Evolutionary conservation across 768 basidiomycete species (phyloP).

Genomic region (Lentinus tigrinus): DNA sequence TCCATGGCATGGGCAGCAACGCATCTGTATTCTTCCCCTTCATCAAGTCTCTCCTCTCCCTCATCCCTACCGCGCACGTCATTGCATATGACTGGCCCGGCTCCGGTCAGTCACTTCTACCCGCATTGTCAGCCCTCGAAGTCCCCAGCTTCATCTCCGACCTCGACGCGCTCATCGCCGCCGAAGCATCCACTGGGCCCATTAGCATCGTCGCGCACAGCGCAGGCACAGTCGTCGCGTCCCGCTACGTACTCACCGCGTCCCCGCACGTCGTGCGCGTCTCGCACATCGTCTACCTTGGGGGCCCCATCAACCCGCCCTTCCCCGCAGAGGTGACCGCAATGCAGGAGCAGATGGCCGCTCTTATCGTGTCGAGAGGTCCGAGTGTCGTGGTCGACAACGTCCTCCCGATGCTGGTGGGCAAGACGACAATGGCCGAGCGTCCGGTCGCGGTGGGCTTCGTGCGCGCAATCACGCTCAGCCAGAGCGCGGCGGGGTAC

Average conservation of each 20-base stretch:
- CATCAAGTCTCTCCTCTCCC: constrained; percentile 2
- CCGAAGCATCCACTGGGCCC: neutral
- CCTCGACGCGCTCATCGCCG: neutral
- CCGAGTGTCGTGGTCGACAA: neutral
- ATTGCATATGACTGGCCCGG: neutral
- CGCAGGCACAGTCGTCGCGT: neutral
- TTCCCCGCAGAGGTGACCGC: neutral
- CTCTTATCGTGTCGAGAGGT: neutral
- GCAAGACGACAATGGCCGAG: neutral
- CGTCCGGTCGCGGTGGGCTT: constrained; percentile 1
- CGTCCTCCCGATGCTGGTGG: neutral
- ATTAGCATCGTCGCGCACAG: constrained; percentile 3
- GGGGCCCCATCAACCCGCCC: neutral
- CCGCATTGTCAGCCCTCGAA: neutral
- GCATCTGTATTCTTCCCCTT: neutral
- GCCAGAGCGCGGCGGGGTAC: neutral
- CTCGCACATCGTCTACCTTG: neutral
- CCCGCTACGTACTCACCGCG: neutral
- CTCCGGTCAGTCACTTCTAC: neutral
- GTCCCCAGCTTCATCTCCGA: constrained; percentile 1
- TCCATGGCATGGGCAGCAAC: neutral
- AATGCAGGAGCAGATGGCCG: neutral
- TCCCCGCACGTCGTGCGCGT: neutral
- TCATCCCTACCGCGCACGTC: neutral
- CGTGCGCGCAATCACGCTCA: neutral